Percentiles rank a stretch among this genome's conserved stretches.
These are phyloP conservation scores for Hondaea fermentalgiana DNA, from an alignment of 108 stramenopile genomes.

Conservation along the genomic window DNA sequence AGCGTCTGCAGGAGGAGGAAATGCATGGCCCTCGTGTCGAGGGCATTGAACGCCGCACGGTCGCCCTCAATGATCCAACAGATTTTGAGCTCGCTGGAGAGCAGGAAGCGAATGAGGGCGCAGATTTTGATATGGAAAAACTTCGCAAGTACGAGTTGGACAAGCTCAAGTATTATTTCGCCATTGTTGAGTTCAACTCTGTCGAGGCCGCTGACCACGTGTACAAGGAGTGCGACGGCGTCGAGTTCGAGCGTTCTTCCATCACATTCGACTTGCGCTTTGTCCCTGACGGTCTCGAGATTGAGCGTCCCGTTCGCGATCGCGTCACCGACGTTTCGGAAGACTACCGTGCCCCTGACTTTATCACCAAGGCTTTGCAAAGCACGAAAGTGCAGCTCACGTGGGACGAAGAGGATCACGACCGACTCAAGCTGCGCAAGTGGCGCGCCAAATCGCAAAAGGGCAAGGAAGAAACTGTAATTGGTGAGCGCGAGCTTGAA, in stretches of 20 bases:
- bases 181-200: conserved; percentile 69
- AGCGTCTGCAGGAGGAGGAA: conserved; percentile 76
- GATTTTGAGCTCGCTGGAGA: conserved; percentile 20
- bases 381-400: conserved; percentile 81
- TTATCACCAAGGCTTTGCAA: conserved; percentile 72
- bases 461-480: not conserved
- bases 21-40: conserved; percentile 57
- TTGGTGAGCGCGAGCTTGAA: conserved; percentile 10
- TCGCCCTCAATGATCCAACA: not conserved
- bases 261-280: conserved; percentile 78
- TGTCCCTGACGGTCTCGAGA: conserved; percentile 62
- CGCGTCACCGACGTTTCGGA: conserved; percentile 58
- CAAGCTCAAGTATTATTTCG: conserved; percentile 90
- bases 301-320: conserved; percentile 64
- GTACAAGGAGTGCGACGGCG: conserved; percentile 80
- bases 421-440: not conserved
- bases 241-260: conserved; percentile 87
- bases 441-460: not conserved
- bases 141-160: conserved; percentile 85
- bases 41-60: not conserved
- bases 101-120: conserved; percentile 23
- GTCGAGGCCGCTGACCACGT: conserved; percentile 63
- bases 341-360: conserved; percentile 79
- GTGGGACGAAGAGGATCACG: conserved; percentile 89
- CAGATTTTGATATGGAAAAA: conserved; percentile 76